Evolutionary conservation across 2,329 filamentous ascomycete species (phyloP).

Genomic region (Aspergillus japonicus): DNA sequence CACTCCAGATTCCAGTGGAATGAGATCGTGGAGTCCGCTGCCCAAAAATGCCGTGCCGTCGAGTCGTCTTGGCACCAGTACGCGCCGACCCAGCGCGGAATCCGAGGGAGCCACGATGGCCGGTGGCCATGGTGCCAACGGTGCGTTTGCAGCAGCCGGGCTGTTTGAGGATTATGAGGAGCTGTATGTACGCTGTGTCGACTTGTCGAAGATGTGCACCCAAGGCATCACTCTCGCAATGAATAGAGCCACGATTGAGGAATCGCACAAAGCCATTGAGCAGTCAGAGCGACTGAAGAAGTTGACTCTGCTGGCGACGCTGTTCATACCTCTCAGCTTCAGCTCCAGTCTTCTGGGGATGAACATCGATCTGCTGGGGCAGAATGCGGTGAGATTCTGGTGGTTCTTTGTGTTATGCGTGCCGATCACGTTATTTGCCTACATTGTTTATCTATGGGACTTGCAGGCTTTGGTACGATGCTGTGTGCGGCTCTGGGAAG

Average conservation of each 20-base stretch:
- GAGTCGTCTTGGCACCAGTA: too few species aligned
- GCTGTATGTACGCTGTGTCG: not conserved
- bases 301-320: slow-evolving; percentile 6
- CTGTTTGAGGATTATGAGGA: slow-evolving; percentile 3
- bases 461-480: too few species aligned
- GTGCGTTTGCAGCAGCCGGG: too few species aligned
- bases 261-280: slow-evolving; percentile 8
- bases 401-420: slow-evolving; percentile 9
- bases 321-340: slow-evolving; percentile 8
- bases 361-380: slow-evolving; percentile 7
- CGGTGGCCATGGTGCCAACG: too few species aligned
- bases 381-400: slow-evolving; percentile 5
- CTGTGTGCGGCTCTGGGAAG: too few species aligned
- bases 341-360: slow-evolving; percentile 8
- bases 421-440: not conserved
- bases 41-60: too few species aligned
- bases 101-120: too few species aligned
- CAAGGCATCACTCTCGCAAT: slow-evolving; percentile 5
- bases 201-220: slow-evolving; percentile 5
- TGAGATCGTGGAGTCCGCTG: too few species aligned
- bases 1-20: not conserved
- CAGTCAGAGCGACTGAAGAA: slow-evolving; percentile 5
- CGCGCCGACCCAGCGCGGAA: too few species aligned
- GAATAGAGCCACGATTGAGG: slow-evolving; percentile 8
- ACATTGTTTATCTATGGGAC: too few species aligned